Evolutionary conservation across 345 rosid genomes (phyloP), one percentile per base, ranked within the genome.

Genomic region (Pistacia atlantica): DNA sequence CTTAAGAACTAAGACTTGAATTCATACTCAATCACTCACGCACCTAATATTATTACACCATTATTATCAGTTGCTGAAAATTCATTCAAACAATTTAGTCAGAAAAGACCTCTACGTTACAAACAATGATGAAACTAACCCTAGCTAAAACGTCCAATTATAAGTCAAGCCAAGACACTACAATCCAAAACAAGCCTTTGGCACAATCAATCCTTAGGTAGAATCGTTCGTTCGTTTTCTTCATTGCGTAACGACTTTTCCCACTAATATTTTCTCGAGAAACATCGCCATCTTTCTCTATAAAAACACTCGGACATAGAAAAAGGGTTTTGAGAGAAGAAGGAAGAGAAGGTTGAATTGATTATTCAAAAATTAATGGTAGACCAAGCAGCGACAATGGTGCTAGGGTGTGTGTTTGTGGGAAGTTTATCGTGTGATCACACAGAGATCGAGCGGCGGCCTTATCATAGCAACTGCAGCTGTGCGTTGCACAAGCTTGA

Each of bases 391-490:
- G 73, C 64, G 31, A 54, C 58, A 12, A 25, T 70, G 74, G 60
- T 74, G 83, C 62, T 74, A 63, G 75, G 22, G n/a, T 66, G 48
- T 74, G 77, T 74, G 57, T 63, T 77, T 17, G 77, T 55, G 6
- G 78, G 79, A 63, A 73, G 81, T 71, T 16, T 83, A 20, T 64
- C 71, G 42, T 61, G 57, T 12, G 79, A 80, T 42, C 46, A 42
- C 48, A 69, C 25, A 0, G 79, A 80, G 75, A 67, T 69, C 11
- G 60, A 73, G 60, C 70, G 83, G 31, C 57, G 81, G 65, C 83
- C 86, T 0, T 80, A 83, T 54, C 83, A 83, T 64, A 62, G 76
- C 60, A 79, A 80, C 67, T 83, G 83, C 12, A 54, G 80, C 28
- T 83, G 83, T 54, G 79, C 83, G 17, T 37, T 83, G 17, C 86